Conservation (phyloP, 305 asterid species). For the Solanum chacoense region DNA sequence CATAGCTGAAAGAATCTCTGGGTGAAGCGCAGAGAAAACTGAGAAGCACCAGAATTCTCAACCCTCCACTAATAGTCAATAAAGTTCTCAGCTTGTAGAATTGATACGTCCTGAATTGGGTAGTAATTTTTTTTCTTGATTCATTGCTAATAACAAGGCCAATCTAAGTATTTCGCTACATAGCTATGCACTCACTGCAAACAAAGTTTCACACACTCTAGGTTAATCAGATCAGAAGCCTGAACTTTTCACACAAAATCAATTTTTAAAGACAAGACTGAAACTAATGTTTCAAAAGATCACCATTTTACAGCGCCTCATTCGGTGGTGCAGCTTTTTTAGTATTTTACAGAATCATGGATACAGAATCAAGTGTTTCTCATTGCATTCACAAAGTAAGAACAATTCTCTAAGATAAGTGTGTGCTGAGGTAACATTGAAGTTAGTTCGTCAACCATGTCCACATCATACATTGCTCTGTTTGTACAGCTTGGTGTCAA, state of each 20-base stretch:
- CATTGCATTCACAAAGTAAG: not conserved
- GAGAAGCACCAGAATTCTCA: not conserved
- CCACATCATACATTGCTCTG: conserved; percentile 75
- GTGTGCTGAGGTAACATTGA: not conserved
- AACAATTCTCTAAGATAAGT: not conserved
- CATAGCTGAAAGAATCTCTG: not conserved
- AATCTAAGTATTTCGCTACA: not conserved
- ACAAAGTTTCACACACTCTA: not conserved
- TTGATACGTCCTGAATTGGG: not conserved
- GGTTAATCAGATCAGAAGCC: not conserved
- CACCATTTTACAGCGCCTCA: not conserved
- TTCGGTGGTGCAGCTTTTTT: not conserved
- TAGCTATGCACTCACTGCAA: not conserved
- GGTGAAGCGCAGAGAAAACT: not conserved
- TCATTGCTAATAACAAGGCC: not conserved
- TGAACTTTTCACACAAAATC: not conserved
- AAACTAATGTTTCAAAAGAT: not conserved
- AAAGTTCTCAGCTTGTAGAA: not conserved
- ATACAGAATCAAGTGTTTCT: not conserved
- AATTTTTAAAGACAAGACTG: not conserved
- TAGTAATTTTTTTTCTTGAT: not conserved
- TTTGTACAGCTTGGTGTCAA: conserved; percentile 85
- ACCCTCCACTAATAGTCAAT: not conserved
- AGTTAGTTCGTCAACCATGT: not conserved
- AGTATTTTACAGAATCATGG: not conserved